Evolutionary conservation across 768 basidiomycete genomes (phyloP).

Genomic region (Mrakia hoshinonis): DNA sequence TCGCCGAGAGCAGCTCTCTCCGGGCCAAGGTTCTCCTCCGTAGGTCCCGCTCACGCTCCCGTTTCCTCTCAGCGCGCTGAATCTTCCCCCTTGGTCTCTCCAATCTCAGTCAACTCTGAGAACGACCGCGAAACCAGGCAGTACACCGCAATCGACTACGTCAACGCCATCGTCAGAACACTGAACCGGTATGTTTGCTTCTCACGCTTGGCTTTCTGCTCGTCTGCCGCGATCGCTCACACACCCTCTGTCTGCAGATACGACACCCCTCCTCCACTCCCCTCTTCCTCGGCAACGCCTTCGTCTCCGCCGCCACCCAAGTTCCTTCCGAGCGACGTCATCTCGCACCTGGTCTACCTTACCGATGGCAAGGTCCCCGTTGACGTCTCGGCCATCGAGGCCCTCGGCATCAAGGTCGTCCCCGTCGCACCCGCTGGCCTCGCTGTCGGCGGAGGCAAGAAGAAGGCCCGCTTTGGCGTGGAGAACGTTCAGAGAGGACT

Average conservation of each 20-base stretch:
- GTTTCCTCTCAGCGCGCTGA: conserved; percentile 18
- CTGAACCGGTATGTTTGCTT: conserved; percentile 47
- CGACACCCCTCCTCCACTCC: conserved; percentile 3
- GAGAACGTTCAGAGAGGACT: conserved; percentile 2
- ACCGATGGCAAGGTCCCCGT: neutral
- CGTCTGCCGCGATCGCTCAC: no score
- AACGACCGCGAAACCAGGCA: conserved; percentile 87
- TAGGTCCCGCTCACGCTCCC: conserved; percentile 44
- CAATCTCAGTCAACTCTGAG: conserved; percentile 60
- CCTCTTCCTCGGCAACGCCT: neutral
- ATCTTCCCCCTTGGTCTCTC: neutral
- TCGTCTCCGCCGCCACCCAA: neutral
- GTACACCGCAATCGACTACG: conserved; percentile 75
- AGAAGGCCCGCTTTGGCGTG: neutral
- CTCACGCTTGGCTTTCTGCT: neutral
- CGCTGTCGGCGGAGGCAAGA: neutral
- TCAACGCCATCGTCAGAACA: conserved; percentile 64
- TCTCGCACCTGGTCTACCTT: conserved; percentile 11
- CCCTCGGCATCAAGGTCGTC: conserved; percentile 13
- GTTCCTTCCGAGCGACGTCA: neutral
- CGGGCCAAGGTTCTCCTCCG: conserved; percentile 75
- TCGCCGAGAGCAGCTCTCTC: conserved; percentile 62
- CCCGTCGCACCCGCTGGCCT: neutral
- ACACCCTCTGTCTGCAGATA: neutral
- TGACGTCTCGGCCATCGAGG: conserved; percentile 3